Evolutionary conservation across 2,329 filamentous ascomycete genomes (phyloP), one percentile per base, ranked within the genome.

Genomic region (Exophiala lecanii-corni): DNA sequence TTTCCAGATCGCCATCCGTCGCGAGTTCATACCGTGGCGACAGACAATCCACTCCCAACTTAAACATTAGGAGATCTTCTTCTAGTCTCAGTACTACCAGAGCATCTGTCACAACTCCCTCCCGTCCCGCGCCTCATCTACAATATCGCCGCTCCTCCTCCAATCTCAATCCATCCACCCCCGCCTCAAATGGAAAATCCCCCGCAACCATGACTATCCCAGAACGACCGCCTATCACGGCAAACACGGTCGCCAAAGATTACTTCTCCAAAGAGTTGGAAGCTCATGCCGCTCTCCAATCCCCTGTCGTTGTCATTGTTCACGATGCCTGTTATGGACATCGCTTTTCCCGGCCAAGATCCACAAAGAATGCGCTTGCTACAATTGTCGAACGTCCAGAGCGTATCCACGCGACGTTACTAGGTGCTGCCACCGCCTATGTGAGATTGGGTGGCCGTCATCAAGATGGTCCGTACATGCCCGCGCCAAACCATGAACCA

Each of bases 301-400:
- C 74, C 2, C 71, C 89, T 47, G 88, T 88, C 0, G 67, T 94
- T 3, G 89, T 97, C 35, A 76, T 98, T 20, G 70, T 98, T 2
- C 89, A 97, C 57, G 92, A 98, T 67, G 82, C 85, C 40, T 95
- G 91, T 65, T 98, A 97, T 62, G 89, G 91, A 17, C 92, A 98
- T 67, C 82, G 89, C 16, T 98, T 82, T 64, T 87, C 89, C 9
- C 78, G 92, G 33, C 88, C 88, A 3, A 82, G 85, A 55, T 84
- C 88, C 1, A 83, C 80, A 16, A 84, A 84, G 57, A 75, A 71
- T 33, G 76, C 77, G 12, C 73, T 97, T 1, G 79, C 72, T 57
- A 85, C 82, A 43, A 95, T 98, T 53, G 89, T 98, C 36, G 92
- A 98, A 67, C 77, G 92, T 9, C 92, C 92, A 0, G 92, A 98